A percentile compares a stretch with the other conserved stretches of the same genome.
Conservation (phyloP, 805 yeast species). For the Yamadazyma endophytica region DNA sequence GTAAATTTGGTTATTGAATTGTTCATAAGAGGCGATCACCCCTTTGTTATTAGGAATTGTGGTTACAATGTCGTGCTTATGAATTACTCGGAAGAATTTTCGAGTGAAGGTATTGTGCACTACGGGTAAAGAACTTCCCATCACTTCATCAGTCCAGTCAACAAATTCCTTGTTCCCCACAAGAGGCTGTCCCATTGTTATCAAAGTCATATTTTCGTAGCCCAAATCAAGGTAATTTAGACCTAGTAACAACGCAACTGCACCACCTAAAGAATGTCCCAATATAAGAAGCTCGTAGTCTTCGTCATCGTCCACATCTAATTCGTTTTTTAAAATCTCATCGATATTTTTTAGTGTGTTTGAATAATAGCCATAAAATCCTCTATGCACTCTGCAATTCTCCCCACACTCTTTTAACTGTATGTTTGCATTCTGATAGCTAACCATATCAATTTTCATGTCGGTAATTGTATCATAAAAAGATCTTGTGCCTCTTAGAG, state of each 20-base stretch:
- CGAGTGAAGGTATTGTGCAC: constrained; percentile 16
- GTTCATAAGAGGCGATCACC: constrained; percentile 20
- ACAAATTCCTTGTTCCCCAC: constrained; percentile 37
- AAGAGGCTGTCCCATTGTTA: constrained; percentile 45
- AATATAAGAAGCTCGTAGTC: constrained; percentile 20
- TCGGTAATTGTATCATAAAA: constrained; percentile 37
- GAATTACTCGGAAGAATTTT: constrained; percentile 22
- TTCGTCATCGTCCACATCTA: constrained; percentile 14
- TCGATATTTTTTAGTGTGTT: constrained; percentile 25
- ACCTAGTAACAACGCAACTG: constrained; percentile 33
- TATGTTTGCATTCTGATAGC: constrained; percentile 19
- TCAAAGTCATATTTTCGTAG: constrained; percentile 23
- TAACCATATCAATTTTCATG: constrained; percentile 31
- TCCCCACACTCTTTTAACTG: constrained; percentile 23
- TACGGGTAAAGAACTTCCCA: constrained; percentile 24
- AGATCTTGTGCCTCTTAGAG: constrained; percentile 43
- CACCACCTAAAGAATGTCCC: constrained; percentile 40
- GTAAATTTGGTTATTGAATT: constrained; percentile 36
- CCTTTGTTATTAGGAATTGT: constrained; percentile 24
- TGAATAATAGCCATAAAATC: constrained; percentile 27
- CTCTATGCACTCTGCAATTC: constrained; percentile 37
- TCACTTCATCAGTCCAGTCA: constrained; percentile 28
- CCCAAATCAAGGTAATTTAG: constrained; percentile 34
- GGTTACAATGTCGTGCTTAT: constrained; percentile 21
- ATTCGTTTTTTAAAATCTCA: constrained; percentile 16